A percentile compares a stretch with the other conserved stretches of the same genome.
phyloP scores from a whole-genome alignment of 805 yeast species.

The Candida parachauliodes region DNA sequence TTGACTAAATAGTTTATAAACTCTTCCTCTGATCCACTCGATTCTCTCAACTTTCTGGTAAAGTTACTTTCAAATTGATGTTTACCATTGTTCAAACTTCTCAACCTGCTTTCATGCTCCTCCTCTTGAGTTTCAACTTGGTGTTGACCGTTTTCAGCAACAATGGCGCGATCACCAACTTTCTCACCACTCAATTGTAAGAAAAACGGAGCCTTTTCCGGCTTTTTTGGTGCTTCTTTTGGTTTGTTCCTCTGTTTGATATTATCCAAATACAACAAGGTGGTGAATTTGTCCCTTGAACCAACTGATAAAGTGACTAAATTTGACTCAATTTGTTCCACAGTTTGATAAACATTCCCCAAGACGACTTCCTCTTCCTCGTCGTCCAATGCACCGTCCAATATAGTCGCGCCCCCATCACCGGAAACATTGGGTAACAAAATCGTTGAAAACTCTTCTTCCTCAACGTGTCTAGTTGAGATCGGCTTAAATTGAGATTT shows the following conservation, averaged over 20 bases:
- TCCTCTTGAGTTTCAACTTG: conserved; percentile 12
- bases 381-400: conserved; percentile 76
- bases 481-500: conserved; percentile 77
- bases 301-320: conserved; percentile 73
- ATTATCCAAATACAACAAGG: conserved; percentile 75
- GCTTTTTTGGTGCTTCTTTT: conserved; percentile 79
- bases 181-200: conserved; percentile 59
- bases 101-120: conserved; percentile 30
- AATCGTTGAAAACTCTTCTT: conserved; percentile 66
- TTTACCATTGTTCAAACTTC: conserved; percentile 25
- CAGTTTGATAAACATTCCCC: conserved; percentile 44
- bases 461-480: conserved; percentile 70
- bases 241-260: conserved; percentile 89
- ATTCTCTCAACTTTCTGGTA: conserved; percentile 60
- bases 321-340: conserved; percentile 58
- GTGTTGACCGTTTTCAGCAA: conserved; percentile 30
- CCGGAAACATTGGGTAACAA: conserved; percentile 76
- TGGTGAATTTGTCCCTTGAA: conserved; percentile 75
- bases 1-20: conserved; percentile 55
- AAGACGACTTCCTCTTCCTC: conserved; percentile 26
- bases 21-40: conserved; percentile 35
- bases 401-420: conserved; percentile 63
- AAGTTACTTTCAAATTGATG: conserved; percentile 67
- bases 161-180: conserved; percentile 68
- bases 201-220: conserved; percentile 80